Base-by-base conservation (phyloP, 2,329 filamentous ascomycete genomes). In the Ophiostoma perfectum region DNA sequence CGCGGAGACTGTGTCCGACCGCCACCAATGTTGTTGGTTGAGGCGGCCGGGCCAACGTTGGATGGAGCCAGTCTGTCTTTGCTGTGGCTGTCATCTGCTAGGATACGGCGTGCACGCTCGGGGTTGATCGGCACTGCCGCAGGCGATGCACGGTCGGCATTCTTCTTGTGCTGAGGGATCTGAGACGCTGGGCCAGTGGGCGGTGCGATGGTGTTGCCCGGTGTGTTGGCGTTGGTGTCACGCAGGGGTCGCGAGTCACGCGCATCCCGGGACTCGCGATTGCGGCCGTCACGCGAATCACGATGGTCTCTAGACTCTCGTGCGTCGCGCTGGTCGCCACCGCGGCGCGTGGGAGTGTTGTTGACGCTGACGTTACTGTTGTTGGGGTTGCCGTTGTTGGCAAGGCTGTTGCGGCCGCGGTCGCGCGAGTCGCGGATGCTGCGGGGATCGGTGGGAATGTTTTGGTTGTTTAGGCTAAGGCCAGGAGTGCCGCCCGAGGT, bases 121-220 rank as follows among this genome's bases (percentile, higher is more conserved):
- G 85, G 84, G 70, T 86, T 86, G 73, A 86, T 83, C 8, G 78
- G 77, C 7, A 83, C 82, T 11, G 83, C 84, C 18, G 77, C 75
- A 2, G 73, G 14, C 9, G 77, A 41, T 38, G 16, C 16, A 18
- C 39, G 60, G 39, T 42, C 75, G 41, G 52, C 41, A 14, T 66
- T 65, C 39, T 62, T 66, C 41, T 66, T 60, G 55, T 60, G 52
- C 7, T 58, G 64, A 4, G 64, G 49, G 2, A 60, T 58, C 8
- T 62, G 60, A 4, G 68, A 69, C 2, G 68, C 63, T 2, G 47
- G 66, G 4, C 65, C 63, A 7, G 60, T 64, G 9, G 63, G 65
- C 9, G 65, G 49, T 5, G 64, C 63, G 7, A 11, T 67, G 44
- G 38, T 66, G 16, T 39, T 44, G n/a, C 55, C 41, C 4, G 49